A percentile compares a stretch with the other conserved stretches of the same genome.
These are phyloP conservation scores for Euphorbia celastroides DNA, from an alignment of 441 rosid species.

Conservation along the genomic window DNA sequence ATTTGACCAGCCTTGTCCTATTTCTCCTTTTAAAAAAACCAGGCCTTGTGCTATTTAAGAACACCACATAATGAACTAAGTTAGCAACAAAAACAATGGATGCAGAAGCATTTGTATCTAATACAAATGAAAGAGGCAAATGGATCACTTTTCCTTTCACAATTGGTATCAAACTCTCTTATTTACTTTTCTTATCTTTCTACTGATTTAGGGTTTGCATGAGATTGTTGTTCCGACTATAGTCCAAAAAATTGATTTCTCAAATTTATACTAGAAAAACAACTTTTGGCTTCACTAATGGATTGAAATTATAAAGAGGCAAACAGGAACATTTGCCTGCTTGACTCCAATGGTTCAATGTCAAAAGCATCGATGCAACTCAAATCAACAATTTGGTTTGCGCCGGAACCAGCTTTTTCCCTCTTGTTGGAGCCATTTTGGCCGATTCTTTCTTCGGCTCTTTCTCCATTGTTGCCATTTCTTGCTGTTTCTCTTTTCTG, in stretches of 20 bases:
- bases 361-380: slow-evolving; percentile 29
- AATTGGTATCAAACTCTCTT: slow-evolving; percentile 15
- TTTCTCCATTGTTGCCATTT: slow-evolving; percentile 17
- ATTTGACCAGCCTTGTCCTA: too few relatives aligned
- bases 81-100: background rate
- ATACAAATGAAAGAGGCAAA: slow-evolving; percentile 22
- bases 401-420: slow-evolving; percentile 20
- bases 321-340: slow-evolving; percentile 36
- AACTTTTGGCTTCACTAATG: too few relatives aligned
- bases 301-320: too few relatives aligned
- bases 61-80: too few relatives aligned
- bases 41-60: too few relatives aligned
- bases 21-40: too few relatives aligned
- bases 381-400: slow-evolving; percentile 21
- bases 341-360: slow-evolving; percentile 33
- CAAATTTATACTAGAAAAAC: too few relatives aligned
- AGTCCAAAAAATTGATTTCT: too few relatives aligned
- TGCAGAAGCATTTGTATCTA: slow-evolving; percentile 16
- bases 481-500: slow-evolving; percentile 17
- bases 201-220: background rate
- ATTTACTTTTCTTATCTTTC: background rate
- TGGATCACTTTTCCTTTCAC: slow-evolving; percentile 48
- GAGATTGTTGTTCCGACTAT: background rate
- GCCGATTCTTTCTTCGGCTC: slow-evolving; percentile 33
- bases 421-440: slow-evolving; percentile 27